Base-by-base conservation (phyloP, 495 filamentous ascomycete species). In the Schizothecium vesticola region DNA sequence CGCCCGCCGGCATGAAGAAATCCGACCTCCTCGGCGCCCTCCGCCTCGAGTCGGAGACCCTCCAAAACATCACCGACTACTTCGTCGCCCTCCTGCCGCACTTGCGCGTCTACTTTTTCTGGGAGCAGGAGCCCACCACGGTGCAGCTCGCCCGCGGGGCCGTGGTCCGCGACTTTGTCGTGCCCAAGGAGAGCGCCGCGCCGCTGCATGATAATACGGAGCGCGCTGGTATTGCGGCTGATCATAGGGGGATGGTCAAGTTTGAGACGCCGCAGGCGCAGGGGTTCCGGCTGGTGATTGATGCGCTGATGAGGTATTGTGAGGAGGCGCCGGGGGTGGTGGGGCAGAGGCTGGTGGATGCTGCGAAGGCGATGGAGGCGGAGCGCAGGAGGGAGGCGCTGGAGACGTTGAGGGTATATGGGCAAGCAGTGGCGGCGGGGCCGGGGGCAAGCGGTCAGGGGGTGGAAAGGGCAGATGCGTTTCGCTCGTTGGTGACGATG, bases 401-500 rank as follows among this genome's bases (percentile, higher is more conserved):
- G 28, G 28, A 29, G 28, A 29, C 28, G 28, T 8, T 29, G 28
- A 29, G 28, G 28, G 10, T 29, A 10, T 29, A 29, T 29, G 28
- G 10, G 28, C 28, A 29, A 9, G 28, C 28, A 8, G 28, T 29
- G 28, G 82, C 5, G 83, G 81, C 55, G 85, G 26, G 26, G 26
- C 26, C 8, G 26, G 26, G 26, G 26, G 26, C 8, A 6, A 7
- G 28, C 10, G 28, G 28, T 29, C 8, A 29, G 28, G 28, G 28
- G 28, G 10, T 29, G 28, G 28, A 9, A 29, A 29, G 28, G 28
- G 28, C 2, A 9, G 28, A 29, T 9, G 10, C 28, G 28, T 29
- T 29, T 10, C 28, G 28, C 8, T 29, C 28, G 9, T 9, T 29
- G 28, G 28, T 29, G 28, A 29, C 28, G 8, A 29, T 29, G 28